Conservation (phyloP, 1,139 yeast species). For the Candida sanyaensis region DNA sequence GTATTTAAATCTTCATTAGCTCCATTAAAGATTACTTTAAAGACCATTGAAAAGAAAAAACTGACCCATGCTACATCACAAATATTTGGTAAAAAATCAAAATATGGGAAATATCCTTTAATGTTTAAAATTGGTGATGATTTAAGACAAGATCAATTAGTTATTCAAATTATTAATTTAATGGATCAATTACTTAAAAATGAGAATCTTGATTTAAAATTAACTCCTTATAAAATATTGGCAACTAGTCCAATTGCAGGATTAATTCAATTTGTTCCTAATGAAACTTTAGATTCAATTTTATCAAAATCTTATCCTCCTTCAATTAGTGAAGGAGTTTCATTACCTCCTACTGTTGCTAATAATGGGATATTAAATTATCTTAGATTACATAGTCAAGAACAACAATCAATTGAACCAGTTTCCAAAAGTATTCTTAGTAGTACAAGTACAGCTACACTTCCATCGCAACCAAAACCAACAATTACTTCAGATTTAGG, state of each 20-base stretch:
- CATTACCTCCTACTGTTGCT: slow-evolving; percentile 10
- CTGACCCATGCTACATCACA: slow-evolving; percentile 24
- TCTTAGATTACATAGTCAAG: slow-evolving; percentile 65
- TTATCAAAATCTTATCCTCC: slow-evolving; percentile 59
- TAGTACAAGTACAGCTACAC: not conserved
- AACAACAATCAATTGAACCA: slow-evolving; percentile 27
- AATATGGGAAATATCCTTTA: slow-evolving; percentile 66
- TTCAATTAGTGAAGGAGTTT: slow-evolving; percentile 7
- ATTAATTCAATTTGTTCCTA: slow-evolving; percentile 88
- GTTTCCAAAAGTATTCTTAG: slow-evolving; percentile 30
- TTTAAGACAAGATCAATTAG: slow-evolving; percentile 92
- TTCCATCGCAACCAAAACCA: slow-evolving; percentile 23
- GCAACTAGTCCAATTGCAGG: slow-evolving; percentile 94
- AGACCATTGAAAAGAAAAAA: slow-evolving; percentile 43
- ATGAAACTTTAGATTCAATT: slow-evolving; percentile 85
- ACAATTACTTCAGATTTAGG: slow-evolving; percentile 61
- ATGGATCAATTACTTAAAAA: slow-evolving; percentile 89
- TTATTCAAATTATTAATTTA: slow-evolving; percentile 84
- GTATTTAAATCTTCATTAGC: slow-evolving; percentile 91
- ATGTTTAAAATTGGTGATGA: slow-evolving; percentile 98
- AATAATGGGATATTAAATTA: slow-evolving; percentile 69
- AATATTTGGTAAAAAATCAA: slow-evolving; percentile 36
- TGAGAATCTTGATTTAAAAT: slow-evolving; percentile 84
- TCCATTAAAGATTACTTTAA: slow-evolving; percentile 81
- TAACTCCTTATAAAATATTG: slow-evolving; percentile 86